phyloP scores from a whole-genome alignment of 2,329 filamentous ascomycete genomes.

The Phaeosphaeriaceae sp. region DNA sequence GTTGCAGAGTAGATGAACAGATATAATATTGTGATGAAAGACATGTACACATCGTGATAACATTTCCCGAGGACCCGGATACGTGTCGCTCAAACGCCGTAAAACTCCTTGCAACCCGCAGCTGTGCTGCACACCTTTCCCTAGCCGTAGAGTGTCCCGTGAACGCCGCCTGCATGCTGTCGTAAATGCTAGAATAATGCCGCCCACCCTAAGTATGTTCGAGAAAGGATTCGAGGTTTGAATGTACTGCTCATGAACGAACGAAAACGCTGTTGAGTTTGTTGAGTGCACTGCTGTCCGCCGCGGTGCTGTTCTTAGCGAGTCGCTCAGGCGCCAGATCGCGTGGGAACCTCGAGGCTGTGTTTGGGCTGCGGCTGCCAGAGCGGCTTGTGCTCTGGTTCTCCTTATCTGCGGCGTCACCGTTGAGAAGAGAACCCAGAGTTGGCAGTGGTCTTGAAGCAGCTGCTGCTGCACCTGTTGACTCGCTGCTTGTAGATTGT shows the following conservation, averaged over 20 bases:
- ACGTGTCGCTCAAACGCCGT: constrained; percentile 3
- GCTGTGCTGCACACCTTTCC: neutral
- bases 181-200: constrained; percentile 28
- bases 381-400: constrained; percentile 48
- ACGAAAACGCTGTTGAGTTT: constrained; percentile 47
- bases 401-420: constrained; percentile 34
- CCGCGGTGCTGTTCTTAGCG: constrained; percentile 41
- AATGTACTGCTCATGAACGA: constrained; percentile 26
- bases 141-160: neutral
- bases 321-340: constrained; percentile 43
- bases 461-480: constrained; percentile 27
- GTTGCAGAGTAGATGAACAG: neutral
- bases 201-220: constrained; percentile 6
- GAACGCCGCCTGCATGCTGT: constrained; percentile 41
- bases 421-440: constrained; percentile 43
- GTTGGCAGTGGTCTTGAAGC: constrained; percentile 57
- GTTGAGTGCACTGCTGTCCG: constrained; percentile 40
- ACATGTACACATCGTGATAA: neutral
- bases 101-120: constrained; percentile 13
- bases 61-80: neutral
- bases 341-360: constrained; percentile 35
- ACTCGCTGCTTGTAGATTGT: constrained; percentile 51
- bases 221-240: neutral
- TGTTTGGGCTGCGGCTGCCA: constrained; percentile 52
- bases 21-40: neutral